Percentiles rank a stretch among this genome's conserved stretches.
phyloP scores from a whole-genome alignment of 805 yeast species.

The Yamadazyma olivae region DNA sequence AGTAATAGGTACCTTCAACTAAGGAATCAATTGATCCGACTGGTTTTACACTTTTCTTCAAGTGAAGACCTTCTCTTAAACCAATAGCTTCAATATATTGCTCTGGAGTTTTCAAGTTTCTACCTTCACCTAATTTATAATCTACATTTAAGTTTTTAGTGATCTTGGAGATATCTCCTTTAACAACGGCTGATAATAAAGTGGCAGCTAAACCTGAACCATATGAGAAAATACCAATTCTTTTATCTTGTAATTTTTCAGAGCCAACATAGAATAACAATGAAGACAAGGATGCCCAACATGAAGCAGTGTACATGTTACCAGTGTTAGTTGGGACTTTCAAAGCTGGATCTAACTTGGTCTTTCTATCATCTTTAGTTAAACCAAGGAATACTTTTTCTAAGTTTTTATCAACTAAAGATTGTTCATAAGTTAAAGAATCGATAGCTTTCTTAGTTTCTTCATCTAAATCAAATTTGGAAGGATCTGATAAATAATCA shows the following conservation, averaged over 20 bases:
- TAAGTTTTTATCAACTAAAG: conserved; percentile 72
- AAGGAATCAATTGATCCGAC: conserved; percentile 72
- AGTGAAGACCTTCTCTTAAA: conserved; percentile 86
- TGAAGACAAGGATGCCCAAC: conserved; percentile 84
- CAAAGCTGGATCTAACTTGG: conserved; percentile 76
- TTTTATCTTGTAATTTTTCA: conserved; percentile 72
- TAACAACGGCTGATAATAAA: conserved; percentile 72
- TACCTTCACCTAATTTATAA: conserved; percentile 56
- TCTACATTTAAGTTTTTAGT: conserved; percentile 64
- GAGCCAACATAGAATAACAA: conserved; percentile 71
- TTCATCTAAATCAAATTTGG: conserved; percentile 45
- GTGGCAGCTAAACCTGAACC: conserved; percentile 98
- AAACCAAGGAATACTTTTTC: conserved; percentile 83
- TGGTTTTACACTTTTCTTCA: conserved; percentile 78
- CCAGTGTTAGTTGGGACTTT: conserved; percentile 94
- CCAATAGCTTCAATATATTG: conserved; percentile 79
- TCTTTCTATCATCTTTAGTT: conserved; percentile 65
- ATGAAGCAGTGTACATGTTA: conserved; percentile 95
- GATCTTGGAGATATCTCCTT: conserved; percentile 75
- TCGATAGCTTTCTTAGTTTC: conserved; percentile 55
- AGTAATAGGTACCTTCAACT: conserved; percentile 76
- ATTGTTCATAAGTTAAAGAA: conserved; percentile 64
- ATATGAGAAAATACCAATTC: conserved; percentile 91
- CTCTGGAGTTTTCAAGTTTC: conserved; percentile 68
- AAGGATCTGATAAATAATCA: conserved; percentile 75